Conservation (phyloP, 1,139 yeast genomes). For the Zygotorulaspora mrakii region DNA sequence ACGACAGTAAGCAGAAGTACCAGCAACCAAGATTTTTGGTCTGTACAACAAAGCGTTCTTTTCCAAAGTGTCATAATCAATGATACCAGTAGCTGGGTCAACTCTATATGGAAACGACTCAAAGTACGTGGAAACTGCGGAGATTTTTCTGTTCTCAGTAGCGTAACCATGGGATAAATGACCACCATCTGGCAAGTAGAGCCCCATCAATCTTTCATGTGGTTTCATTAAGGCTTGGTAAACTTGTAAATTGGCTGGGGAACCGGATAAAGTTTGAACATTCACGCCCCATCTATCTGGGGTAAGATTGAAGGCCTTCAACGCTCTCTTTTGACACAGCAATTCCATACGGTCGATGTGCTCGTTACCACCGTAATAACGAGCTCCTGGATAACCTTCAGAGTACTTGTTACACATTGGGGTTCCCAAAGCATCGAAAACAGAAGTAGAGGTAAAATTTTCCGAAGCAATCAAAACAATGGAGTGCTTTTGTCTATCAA, state of each 20-base stretch:
- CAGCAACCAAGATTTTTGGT: slow-evolving; percentile 95
- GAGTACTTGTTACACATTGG: slow-evolving; percentile 92
- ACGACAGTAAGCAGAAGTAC: slow-evolving; percentile 96
- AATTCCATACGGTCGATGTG: slow-evolving; percentile 91
- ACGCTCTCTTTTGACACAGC: slow-evolving; percentile 89
- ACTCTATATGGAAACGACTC: slow-evolving; percentile 99
- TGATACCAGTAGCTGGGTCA: slow-evolving; percentile 83
- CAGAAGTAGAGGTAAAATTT: slow-evolving; percentile 94
- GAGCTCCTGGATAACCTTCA: slow-evolving; percentile 85
- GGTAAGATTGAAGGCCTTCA: slow-evolving; percentile 75
- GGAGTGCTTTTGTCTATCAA: slow-evolving; percentile 90
- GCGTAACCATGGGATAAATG: slow-evolving; percentile 98
- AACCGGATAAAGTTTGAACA: slow-evolving; percentile 93
- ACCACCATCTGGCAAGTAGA: slow-evolving; percentile 97
- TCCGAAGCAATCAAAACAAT: slow-evolving; percentile 94
- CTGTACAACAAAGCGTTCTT: slow-evolving; percentile 85
- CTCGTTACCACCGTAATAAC: slow-evolving; percentile 89
- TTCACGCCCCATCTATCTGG: slow-evolving; percentile 96
- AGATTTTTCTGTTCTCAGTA: slow-evolving; percentile 90
- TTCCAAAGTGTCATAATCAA: slow-evolving; percentile 92
- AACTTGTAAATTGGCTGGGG: slow-evolving; percentile 95
- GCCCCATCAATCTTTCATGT: slow-evolving; percentile 94
- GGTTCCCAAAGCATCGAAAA: slow-evolving; percentile 93
- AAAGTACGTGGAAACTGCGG: slow-evolving; percentile 92
- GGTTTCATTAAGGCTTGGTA: slow-evolving; percentile 93